Evolutionary conservation across 306 rosid genomes (phyloP), one percentile per base, ranked within the genome.

Genomic region (Vachellia collinsii): DNA sequence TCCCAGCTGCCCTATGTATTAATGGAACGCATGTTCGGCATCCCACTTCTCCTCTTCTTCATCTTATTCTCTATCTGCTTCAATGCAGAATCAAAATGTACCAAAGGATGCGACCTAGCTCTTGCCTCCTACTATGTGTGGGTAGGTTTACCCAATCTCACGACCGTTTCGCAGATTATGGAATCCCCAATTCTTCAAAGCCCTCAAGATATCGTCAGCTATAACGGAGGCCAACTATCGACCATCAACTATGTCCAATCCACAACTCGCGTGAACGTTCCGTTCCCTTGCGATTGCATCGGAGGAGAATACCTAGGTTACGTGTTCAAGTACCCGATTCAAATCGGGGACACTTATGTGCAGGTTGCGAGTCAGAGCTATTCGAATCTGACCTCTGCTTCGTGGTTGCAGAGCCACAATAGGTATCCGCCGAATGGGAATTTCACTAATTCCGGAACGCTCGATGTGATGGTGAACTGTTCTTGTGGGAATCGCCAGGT

Each of bases 401-500:
- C 77, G 61, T 77, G 63, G 84, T 72, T 94, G 90, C 77, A 43
- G 56, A 75, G 67, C 9, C 71, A 58, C 43, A 94, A 94, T 56
- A 39, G 1, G 13, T 87, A 82, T 67, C 7, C 12, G 44, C 48
- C 70, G 36, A 74, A 10, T 20, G 34, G 34, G 34, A 38, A 37
- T 36, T 75, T 94, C 79, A 92, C 88, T 19, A 9, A 63, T 72
- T 5, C 19, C 12, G 77, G 17, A 50, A 48, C 34, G 8, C 8
- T 92, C 43, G 87, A 86, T 67, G 97, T 88, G 3, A 72, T 83
- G 42, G 85, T 92, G 79, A 92, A 90, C 41, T 94, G 97, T 84
- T 83, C 91, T 0, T 94, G 97, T 78, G 98, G 97, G 79, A 5
- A 90, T 25, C 79, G 87, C 6, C 5, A 36, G 0, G 79, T 94